Base-by-base conservation (phyloP, 2,329 filamentous ascomycete species). In the Knufia fluminis region DNA sequence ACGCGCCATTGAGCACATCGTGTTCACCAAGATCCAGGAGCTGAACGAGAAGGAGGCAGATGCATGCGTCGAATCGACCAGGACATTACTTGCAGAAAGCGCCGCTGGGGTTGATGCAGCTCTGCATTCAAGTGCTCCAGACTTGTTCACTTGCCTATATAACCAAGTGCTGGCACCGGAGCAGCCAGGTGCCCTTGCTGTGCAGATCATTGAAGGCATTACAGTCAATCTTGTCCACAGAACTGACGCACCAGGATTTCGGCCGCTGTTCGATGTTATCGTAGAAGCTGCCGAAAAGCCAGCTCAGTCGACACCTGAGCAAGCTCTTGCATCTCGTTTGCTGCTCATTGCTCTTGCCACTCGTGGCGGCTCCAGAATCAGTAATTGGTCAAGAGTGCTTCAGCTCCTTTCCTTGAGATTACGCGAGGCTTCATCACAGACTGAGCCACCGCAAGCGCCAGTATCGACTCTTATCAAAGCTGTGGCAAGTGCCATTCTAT, bases 51-150 rank as follows among this genome's bases (percentile, higher is more conserved):
- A 66, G 36, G 62, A 62, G 48, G n/a, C n/a, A 35, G 12, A n/a
- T 4, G n/a, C 23, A 8, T 49, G 22, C 16, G 38, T 22, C 16
- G 39, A 49, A 24, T 23, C 46, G 49, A 67, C 96, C 40, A 96
- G 95, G 87, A 86, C 81, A 16, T 83, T 97, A 74, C 87, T 96
- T 61, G 82, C 88, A 3, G 91, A 97, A 66, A 83, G 90, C 7
- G 76, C 82, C 47, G 79, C 80, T 58, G 80, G 80, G 22, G 68
- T 82, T 24, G 78, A 82, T 54, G 64, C 71, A 44, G 74, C 72
- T 0, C 62, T 82, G 6, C 77, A 83, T 61, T 78, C 78, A 2
- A 77, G 76, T 56, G 79, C 75, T 26, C 60, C 68, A 2, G 70
- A 74, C 8, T 71, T 82, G 17, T 58, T 82, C 20, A 64, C 68